A percentile compares a stretch with the other conserved stretches of the same genome.
Conservation (phyloP, 2,329 filamentous ascomycete genomes). For the Pyrenochaeta sp. region DNA sequence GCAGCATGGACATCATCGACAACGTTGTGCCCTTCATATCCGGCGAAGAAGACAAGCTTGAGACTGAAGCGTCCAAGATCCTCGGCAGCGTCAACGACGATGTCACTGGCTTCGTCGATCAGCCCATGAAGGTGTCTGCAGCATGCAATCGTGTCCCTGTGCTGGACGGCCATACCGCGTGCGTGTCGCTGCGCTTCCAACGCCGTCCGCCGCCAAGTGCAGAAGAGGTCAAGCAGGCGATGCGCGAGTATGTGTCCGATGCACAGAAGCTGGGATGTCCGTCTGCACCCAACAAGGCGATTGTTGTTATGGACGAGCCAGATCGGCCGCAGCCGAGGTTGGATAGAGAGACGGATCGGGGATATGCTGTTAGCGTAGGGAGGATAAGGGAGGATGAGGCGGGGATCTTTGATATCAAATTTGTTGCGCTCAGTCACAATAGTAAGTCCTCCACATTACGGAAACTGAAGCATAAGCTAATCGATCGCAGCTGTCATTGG, state of each 20-base stretch:
- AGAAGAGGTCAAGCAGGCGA: conserved; percentile 78
- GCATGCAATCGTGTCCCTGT: conserved; percentile 96
- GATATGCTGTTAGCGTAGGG: conserved; percentile 92
- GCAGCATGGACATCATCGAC: conserved; percentile 93
- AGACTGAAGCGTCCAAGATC: conserved; percentile 95
- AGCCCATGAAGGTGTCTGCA: conserved; percentile 80
- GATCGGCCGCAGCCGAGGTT: conserved; percentile 91
- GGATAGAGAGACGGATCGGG: conserved; percentile 83
- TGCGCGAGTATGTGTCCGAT: conserved; percentile 83
- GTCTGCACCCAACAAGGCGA: conserved; percentile 81
- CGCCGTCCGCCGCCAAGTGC: conserved; percentile 76
- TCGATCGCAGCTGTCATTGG: conserved; percentile 76
- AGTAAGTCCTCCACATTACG: conserved; percentile 53
- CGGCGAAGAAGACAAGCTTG: conserved; percentile 95
- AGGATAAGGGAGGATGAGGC: conserved; percentile 85
- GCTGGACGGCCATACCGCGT: conserved; percentile 94
- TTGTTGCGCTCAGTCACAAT: conserved; percentile 90
- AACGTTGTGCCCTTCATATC: conserved; percentile 94
- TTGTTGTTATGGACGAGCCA: conserved; percentile 87
- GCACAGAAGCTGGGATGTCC: conserved; percentile 85
- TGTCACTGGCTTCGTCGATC: conserved; percentile 78
- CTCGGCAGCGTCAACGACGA: conserved; percentile 77
- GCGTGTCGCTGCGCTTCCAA: conserved; percentile 85
- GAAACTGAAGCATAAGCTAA: conserved; percentile 24
- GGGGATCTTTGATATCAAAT: conserved; percentile 93